Percentiles rank a stretch among this genome's conserved stretches.
Conservation (phyloP, 805 yeast species). For the Yamadazyma paraphyllophila region DNA sequence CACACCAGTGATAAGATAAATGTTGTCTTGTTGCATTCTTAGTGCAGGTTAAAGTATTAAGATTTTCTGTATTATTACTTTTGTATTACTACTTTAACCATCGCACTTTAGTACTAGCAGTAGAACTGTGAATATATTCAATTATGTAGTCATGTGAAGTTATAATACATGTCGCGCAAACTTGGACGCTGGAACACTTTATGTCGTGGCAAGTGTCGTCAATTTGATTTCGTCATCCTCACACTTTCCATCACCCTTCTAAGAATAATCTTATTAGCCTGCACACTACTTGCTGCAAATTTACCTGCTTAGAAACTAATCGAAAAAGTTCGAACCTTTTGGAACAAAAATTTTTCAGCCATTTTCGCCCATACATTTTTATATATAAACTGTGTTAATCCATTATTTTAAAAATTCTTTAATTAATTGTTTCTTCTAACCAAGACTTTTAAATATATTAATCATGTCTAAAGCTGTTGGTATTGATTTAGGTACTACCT, state of each 20-base stretch:
- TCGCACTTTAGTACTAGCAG: too few species aligned
- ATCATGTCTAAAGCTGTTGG: conserved; percentile 63
- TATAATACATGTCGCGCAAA: not conserved
- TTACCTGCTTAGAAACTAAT: not conserved
- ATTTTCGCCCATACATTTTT: conserved; percentile 4
- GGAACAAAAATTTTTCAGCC: conserved; percentile 9
- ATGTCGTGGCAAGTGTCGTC: too few species aligned
- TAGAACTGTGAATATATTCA: too few species aligned
- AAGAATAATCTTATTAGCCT: not conserved
- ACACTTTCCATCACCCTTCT: not conserved
- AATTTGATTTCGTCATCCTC: too few species aligned
- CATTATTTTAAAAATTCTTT: not conserved
- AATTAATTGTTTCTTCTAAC: not conserved
- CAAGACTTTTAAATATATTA: not conserved
- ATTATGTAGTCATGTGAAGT: not conserved
- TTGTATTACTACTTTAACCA: too few species aligned
- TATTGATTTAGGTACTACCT: conserved; percentile 94
- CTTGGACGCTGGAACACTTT: too few species aligned
- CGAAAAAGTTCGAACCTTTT: conserved; percentile 8
- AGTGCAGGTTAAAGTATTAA: too few species aligned
- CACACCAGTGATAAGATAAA: not conserved
- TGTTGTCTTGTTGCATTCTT: not conserved
- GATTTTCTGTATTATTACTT: too few species aligned
- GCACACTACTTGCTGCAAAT: conserved; percentile 4
- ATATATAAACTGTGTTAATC: conserved; percentile 4